Conservation (phyloP, 306 rosid species). For the Rubus idaeus region DNA sequence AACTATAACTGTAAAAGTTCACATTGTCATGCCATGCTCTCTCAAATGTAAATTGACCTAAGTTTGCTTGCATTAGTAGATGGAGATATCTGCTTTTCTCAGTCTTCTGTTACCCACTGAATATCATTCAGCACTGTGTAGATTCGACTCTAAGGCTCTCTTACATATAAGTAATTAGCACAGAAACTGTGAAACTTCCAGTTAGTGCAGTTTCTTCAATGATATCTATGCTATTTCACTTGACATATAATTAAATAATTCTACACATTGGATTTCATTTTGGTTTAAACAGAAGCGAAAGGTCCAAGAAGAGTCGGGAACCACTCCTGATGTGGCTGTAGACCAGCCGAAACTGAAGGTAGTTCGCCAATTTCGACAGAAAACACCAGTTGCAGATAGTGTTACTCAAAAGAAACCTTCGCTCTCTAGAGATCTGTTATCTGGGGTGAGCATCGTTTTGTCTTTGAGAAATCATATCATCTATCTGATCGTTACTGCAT, state of each 20-base stretch:
- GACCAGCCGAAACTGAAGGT: slow-evolving; percentile 38
- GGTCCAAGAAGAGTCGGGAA: slow-evolving; percentile 44
- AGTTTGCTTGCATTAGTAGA: background rate
- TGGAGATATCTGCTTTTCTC: background rate
- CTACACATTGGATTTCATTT: slow-evolving; percentile 22
- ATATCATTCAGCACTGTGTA: background rate
- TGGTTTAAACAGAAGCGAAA: slow-evolving; percentile 63
- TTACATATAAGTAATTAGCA: background rate
- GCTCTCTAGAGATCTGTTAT: slow-evolving; percentile 56
- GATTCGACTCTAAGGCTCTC: background rate
- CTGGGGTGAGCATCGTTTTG: slow-evolving; percentile 53
- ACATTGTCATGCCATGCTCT: background rate
- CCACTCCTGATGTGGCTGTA: slow-evolving; percentile 21
- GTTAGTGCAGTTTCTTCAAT: background rate
- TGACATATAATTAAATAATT: background rate
- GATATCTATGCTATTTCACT: background rate
- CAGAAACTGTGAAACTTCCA: background rate
- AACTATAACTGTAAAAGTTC: background rate
- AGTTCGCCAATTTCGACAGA: slow-evolving; percentile 70
- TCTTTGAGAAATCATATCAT: background rate
- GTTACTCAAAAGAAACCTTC: slow-evolving; percentile 37
- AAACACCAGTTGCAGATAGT: slow-evolving; percentile 47
- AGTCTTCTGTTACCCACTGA: background rate
- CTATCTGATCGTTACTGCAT: slow-evolving; percentile 10
- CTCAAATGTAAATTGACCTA: background rate